Evolutionary conservation across 768 basidiomycete species (phyloP).

Genomic region (Naganishia vishniacii): DNA sequence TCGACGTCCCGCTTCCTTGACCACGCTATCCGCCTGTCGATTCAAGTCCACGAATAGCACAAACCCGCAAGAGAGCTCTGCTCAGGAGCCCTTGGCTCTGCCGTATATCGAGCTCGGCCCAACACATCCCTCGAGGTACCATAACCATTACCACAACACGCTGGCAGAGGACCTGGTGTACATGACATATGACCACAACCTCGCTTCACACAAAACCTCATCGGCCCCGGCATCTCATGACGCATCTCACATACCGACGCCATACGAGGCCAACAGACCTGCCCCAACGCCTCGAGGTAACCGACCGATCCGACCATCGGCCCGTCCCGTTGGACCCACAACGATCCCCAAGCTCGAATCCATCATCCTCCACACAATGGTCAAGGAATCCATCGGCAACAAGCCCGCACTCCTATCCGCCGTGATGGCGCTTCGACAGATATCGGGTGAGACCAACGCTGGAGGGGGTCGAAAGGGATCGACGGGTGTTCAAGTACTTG

Average conservation of each 20-base stretch:
- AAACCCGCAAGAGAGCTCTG: not conserved
- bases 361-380: conserved; percentile 79
- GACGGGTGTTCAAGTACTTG: conserved; percentile 67
- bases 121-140: conserved; percentile 58
- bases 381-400: conserved; percentile 69
- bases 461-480: conserved; percentile 67
- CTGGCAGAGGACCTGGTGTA: conserved; percentile 87
- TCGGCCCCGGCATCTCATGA: conserved; percentile 56
- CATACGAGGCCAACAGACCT: conserved; percentile 72
- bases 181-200: conserved; percentile 75
- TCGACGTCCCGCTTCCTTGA: not conserved
- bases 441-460: conserved; percentile 73
- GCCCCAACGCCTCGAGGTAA: conserved; percentile 67
- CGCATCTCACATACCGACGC: conserved; percentile 55
- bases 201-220: conserved; percentile 45
- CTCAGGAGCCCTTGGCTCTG: conserved; percentile 25
- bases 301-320: conserved; percentile 54
- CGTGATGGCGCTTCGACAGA: conserved; percentile 77
- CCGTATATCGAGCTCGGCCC: conserved; percentile 47
- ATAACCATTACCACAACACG: conserved; percentile 76
- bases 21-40: conserved; percentile 9
- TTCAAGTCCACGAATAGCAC: conserved; percentile 10
- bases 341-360: conserved; percentile 72
- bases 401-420: conserved; percentile 71
- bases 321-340: conserved; percentile 60